phyloP scores from a whole-genome alignment of 139 green algal genomes.

The Coccomyxa sp. region DNA sequence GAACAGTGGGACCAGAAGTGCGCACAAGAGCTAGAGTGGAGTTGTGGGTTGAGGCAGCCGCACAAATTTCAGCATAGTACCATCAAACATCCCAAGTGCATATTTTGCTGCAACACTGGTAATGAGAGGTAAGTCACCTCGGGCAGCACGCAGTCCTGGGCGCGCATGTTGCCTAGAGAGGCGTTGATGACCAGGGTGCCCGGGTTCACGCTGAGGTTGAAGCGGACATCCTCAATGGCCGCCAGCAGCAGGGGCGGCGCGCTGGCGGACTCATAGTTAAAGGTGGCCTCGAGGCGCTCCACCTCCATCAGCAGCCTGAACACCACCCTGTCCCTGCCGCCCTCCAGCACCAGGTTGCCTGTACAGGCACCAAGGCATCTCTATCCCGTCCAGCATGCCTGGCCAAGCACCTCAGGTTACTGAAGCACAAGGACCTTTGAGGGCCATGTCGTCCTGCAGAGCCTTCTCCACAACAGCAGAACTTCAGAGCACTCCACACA shows the following conservation, averaged over 20 bases:
- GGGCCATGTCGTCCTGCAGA: too few species aligned
- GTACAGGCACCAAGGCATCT: neutral
- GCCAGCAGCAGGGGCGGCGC: constrained; percentile 38
- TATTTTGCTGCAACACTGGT: too few species aligned
- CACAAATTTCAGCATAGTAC: too few species aligned
- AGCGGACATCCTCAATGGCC: constrained; percentile 53
- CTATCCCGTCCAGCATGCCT: too few species aligned
- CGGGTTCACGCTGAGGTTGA: constrained; percentile 41
- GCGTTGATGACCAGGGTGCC: constrained; percentile 26
- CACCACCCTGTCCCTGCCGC: constrained; percentile 4
- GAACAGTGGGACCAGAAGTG: neutral
- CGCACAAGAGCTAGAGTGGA: too few species aligned
- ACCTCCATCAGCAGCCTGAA: constrained; percentile 37
- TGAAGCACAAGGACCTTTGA: too few species aligned
- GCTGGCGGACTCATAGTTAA: constrained; percentile 55
- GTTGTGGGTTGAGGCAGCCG: too few species aligned
- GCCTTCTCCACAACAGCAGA: too few species aligned
- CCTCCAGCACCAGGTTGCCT: constrained; percentile 11
- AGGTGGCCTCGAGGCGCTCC: constrained; percentile 42
- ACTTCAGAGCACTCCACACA: too few species aligned
- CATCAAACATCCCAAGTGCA: too few species aligned
- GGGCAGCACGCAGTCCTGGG: constrained; percentile 46
- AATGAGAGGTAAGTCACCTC: too few species aligned
- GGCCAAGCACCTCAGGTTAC: too few species aligned
- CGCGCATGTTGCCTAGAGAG: constrained; percentile 71